Evolutionary conservation across 345 rosid genomes (phyloP), one percentile per base, ranked within the genome.

Genomic region (Camelina neglecta): DNA sequence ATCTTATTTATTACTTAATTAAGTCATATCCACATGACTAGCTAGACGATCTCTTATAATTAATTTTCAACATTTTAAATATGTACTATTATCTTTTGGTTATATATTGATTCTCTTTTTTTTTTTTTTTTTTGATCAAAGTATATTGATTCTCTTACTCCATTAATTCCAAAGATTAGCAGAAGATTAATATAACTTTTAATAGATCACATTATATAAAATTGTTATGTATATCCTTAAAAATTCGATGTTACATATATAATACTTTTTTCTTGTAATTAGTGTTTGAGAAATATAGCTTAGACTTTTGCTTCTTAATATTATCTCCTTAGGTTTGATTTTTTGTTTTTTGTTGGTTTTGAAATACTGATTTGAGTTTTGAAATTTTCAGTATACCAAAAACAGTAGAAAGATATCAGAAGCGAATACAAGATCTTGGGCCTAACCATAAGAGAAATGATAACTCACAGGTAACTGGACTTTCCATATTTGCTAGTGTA

Each of bases 381-480:
- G 33, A 45, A 39, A 21, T 11, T 41, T 69, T 75, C 84, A 93
- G 97, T 71, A 70, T 83, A 80, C 79, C 70, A 57, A 86, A 79
- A 74, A 91, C 86, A 16, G 84, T 93, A 79, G 98, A 93, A 57
- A 81, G 89, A 45, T 93, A 93, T 74, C 89, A 86, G 60, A 91
- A 74, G 76, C 86, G 82, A 75, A 58, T 80, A 55, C 89, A 79
- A 82, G 87, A 91, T 67, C 79, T 60, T 20, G 91, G 77, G 69
- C 51, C 72, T 69, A 75, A 35, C 75, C 49, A 47, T 76, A 83
- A 82, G 67, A 39, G 31, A 65, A 73, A 80, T 35, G 80, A 70
- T 44, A 64, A 76, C 60, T 31, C 84, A 73, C 83, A 84, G 97
- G 98, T 79, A 49, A 65, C 5, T 33, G 18, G 18, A 55, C 6